Percentiles rank a stretch among this genome's conserved stretches.
Conservation (phyloP, 140 eudicot genomes). For the Bidens hawaiensis region DNA sequence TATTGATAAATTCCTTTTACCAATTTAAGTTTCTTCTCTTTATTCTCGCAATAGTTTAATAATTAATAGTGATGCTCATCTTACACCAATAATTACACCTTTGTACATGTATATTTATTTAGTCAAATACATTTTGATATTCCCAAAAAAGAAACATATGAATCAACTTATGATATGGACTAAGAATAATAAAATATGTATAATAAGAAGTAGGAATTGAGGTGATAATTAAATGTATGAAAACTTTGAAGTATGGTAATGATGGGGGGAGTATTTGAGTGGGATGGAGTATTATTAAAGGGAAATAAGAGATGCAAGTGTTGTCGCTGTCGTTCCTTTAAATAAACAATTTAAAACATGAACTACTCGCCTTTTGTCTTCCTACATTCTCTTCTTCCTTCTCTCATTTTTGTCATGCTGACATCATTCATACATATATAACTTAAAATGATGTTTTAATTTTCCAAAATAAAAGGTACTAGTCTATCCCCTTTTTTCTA, state of each 20-base stretch:
- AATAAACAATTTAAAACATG: slow-evolving; percentile 21
- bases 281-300: slow-evolving; percentile 44
- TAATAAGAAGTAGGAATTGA: slow-evolving; percentile 1
- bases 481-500: too few species aligned
- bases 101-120: too few species aligned
- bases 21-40: too few species aligned
- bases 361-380: slow-evolving; percentile 19
- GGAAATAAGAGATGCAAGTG: slow-evolving; percentile 29
- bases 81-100: too few species aligned
- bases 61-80: too few species aligned
- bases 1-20: too few species aligned
- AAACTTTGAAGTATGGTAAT: slow-evolving; percentile 29
- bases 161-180: slow-evolving; percentile 3
- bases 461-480: too few species aligned
- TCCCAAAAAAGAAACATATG: too few species aligned
- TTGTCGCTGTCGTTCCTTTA: slow-evolving; percentile 32
- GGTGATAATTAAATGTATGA: slow-evolving; percentile 33
- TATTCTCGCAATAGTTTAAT: too few species aligned
- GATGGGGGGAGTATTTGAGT: slow-evolving; percentile 38
- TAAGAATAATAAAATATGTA: background rate
- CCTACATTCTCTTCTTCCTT: background rate
- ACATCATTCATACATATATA: slow-evolving; percentile 8
- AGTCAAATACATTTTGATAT: too few species aligned
- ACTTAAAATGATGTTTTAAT: background rate
- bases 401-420: slow-evolving; percentile 11